These are phyloP conservation scores for Stentor coeruleus DNA, from an alignment of 73 alveolate species.

Conservation along the genomic window DNA sequence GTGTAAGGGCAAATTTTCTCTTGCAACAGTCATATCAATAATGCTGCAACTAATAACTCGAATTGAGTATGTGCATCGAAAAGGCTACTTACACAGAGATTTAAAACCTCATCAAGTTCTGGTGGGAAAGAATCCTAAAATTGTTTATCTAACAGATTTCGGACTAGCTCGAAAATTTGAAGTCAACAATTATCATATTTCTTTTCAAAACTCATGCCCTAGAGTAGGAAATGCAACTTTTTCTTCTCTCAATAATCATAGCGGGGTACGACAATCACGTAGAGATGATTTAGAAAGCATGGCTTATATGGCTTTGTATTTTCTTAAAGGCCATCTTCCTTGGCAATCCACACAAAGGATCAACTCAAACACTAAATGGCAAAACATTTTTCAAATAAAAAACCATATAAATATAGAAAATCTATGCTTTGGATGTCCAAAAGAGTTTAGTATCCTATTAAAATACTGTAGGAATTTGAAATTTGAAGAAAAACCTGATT, in stretches of 20 bases:
- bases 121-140: not conserved
- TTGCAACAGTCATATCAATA: conserved; percentile 22
- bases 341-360: conserved; percentile 27
- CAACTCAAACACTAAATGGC: not conserved
- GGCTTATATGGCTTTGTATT: conserved; percentile 33
- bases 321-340: conserved; percentile 41
- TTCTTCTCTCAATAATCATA: conserved; percentile 9
- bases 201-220: conserved; percentile 15
- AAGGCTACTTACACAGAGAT: conserved; percentile 52
- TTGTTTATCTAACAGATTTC: not conserved
- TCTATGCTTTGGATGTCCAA: conserved; percentile 37
- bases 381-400: not conserved
- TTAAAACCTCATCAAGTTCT: conserved; percentile 56
- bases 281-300: conserved; percentile 57
- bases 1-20: conserved; percentile 31
- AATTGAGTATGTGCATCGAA: conserved; percentile 57
- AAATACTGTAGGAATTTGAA: conserved; percentile 32
- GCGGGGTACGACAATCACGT: conserved; percentile 25
- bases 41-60: conserved; percentile 29
- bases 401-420: conserved; percentile 23
- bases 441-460: conserved; percentile 28
- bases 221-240: conserved; percentile 18
- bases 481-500: conserved; percentile 47
- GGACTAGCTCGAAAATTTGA: conserved; percentile 15
- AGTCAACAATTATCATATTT: not conserved